Conservation (phyloP, 2,329 filamentous ascomycete species). For the Cytospora mali region DNA sequence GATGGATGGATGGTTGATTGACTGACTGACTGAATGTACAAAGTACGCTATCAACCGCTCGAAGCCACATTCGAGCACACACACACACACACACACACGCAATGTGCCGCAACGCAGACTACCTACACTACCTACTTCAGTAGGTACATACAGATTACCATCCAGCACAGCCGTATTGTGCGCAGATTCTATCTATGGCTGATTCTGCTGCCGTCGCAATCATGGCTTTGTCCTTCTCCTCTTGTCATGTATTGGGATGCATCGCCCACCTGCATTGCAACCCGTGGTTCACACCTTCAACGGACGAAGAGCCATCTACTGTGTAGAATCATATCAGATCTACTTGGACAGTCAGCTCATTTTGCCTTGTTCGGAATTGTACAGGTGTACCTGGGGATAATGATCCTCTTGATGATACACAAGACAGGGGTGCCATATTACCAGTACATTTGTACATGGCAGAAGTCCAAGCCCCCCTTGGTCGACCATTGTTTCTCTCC, state of each 20-base stretch:
- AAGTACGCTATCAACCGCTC: not conserved
- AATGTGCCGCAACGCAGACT: not conserved
- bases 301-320: conserved; percentile 15
- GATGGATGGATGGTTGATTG: not conserved
- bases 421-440: conserved; percentile 6
- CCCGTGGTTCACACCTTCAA: conserved; percentile 17
- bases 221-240: conserved; percentile 8
- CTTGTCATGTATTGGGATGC: conserved; percentile 12
- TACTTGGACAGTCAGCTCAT: conserved; percentile 7
- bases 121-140: no score
- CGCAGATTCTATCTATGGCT: not conserved
- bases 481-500: conserved; percentile 23
- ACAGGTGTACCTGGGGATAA: not conserved
- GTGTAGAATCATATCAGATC: conserved; percentile 9
- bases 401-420: not conserved
- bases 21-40: not conserved
- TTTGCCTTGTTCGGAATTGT: not conserved
- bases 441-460: not conserved
- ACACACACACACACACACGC: not conserved
- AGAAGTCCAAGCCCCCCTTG: conserved; percentile 4
- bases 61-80: not conserved
- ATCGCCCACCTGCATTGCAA: conserved; percentile 22
- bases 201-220: conserved; percentile 13
- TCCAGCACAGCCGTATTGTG: not conserved
- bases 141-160: not conserved